Base-by-base conservation (phyloP, 352 stramenopile species). In the Pythium pyrilobum region DNA sequence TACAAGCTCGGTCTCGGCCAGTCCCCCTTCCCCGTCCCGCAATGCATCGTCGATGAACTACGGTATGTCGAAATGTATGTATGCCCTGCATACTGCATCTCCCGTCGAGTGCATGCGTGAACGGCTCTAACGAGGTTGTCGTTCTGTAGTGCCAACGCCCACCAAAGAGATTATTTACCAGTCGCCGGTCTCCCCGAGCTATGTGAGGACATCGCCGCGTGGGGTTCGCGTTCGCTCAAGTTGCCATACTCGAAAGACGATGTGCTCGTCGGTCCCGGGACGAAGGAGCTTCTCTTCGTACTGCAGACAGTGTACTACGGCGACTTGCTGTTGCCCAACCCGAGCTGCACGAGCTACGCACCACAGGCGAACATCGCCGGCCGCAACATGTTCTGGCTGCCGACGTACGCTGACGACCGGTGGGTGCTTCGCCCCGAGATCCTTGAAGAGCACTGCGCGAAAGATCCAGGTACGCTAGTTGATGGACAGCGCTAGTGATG, bases 231-330 rank as follows among this genome's bases (percentile, higher is more conserved):
- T 48, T 67, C 65, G 13, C 51, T 93, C 13, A 64, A 84, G 31
- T 52, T 91, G 7, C 55, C 74, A 0, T 92, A 86, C 67, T 79
- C 75, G 5, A 65, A 68, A 20, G 81, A 95, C 37, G 81, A 93
- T 54, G 80, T 95, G 18, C 71, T 95, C 24, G 76, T 95, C 4
- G 85, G 85, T 5, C 85, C 85, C n/a, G 85, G 85, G n/a, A 93
- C 82, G 0, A 95, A 95, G 50, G 85, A 95, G 55, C 65, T 95
- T 11, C 59, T 95, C 4, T 95, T 92, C 42, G 81, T 95, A n/a
- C 66, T 95, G 20, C 85, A 95, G 59, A 93, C 80, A 0, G 82
- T 93, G 28, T 93, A 93, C 44, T 93, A 95, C 60, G 85, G 82
- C 34, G 85, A 95, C 37, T 37, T 95, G 12, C 41, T 95, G 47